These are phyloP conservation scores for Aspergillus aculeatus DNA, from an alignment of 2,329 filamentous ascomycete genomes.

Conservation along the genomic window DNA sequence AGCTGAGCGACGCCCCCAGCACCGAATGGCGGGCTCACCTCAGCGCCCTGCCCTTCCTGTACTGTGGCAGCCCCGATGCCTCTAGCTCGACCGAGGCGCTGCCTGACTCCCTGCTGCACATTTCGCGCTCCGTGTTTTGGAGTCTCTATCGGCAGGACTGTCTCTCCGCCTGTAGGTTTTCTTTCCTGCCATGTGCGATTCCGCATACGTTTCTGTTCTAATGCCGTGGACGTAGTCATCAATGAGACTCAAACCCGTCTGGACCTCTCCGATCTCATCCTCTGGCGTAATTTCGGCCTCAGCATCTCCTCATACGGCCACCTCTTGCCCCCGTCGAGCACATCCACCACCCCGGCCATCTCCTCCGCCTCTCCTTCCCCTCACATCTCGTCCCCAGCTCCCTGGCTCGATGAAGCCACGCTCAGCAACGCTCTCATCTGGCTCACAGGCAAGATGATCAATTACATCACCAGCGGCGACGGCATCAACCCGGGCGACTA, in stretches of 20 bases:
- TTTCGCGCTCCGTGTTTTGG: constrained; percentile 18
- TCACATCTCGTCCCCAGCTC: too few relatives aligned
- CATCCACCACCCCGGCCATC: too few relatives aligned
- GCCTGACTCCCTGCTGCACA: not conserved
- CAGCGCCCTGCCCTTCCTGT: constrained; percentile 14
- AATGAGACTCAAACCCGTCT: constrained; percentile 18
- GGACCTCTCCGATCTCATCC: constrained; percentile 13
- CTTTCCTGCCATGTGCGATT: not conserved
- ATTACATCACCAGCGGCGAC: constrained; percentile 18
- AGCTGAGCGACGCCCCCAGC: constrained; percentile 19
- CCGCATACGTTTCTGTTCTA: too few relatives aligned
- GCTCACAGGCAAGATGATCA: constrained; percentile 20
- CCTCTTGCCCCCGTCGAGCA: not conserved
- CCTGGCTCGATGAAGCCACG: constrained; percentile 13
- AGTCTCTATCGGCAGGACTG: constrained; percentile 20
- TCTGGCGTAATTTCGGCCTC: constrained; percentile 20
- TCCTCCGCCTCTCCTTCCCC: too few relatives aligned
- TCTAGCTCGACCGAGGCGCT: not conserved
- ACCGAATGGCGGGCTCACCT: constrained; percentile 18
- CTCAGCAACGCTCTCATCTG: constrained; percentile 18
- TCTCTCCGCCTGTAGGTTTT: constrained; percentile 19
- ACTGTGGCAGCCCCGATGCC: not conserved
- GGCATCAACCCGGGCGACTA: constrained; percentile 10
- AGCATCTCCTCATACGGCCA: not conserved
- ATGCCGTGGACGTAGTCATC: constrained; percentile 9